Base-by-base conservation (phyloP, 805 yeast genomes). In the Suhomyces faveliae region DNA sequence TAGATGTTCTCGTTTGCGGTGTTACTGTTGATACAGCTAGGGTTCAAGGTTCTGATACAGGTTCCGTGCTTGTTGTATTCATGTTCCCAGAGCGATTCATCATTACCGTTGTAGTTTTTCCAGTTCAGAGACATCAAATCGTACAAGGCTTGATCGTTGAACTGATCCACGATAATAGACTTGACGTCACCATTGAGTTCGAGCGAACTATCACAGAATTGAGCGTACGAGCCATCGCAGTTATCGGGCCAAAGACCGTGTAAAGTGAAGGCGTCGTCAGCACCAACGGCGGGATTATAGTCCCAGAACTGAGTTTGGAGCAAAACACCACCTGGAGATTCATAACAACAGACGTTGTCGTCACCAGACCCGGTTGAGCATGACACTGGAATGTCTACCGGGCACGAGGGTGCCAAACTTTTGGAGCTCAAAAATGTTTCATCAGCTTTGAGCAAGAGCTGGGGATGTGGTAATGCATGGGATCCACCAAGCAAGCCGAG, bases 11-110 rank as follows among this genome's bases (percentile, higher is more conserved):
- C 70, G 50, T 66, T 56, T 12, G 62, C 46, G 20, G 60, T 56
- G 49, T 62, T 63, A 17, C 52, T 46, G 17, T 52, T 55, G 65
- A 89, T 90, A 64, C 98, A 91, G 4, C 64, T 56, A 3, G 94
- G 87, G 47, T 77, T 80, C 40, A 91, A 71, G 0, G 97, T 89
- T 42, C 84, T 80, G 77, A 90, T 83, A 68, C 97, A 91, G 8
- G 96, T 89, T 20, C 91, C 97, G 63, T 91, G 98, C 64, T 91
- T 91, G 71, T 91, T 90, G 76, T 80, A 91, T 67, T 91, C 97
- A 66, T 91, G 97, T 29, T 79, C 75, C 98, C 98, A 91, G 43
- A 91, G 70, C 5, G 75, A 62, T 49, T 80, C 83, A 61, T 86
- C 92, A 48, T 78, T 64, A 9, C 89, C 89, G 43, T 79, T 81